Conservation (phyloP, 1,284 basidiomycete species). For the Marasmius fiardii region DNA sequence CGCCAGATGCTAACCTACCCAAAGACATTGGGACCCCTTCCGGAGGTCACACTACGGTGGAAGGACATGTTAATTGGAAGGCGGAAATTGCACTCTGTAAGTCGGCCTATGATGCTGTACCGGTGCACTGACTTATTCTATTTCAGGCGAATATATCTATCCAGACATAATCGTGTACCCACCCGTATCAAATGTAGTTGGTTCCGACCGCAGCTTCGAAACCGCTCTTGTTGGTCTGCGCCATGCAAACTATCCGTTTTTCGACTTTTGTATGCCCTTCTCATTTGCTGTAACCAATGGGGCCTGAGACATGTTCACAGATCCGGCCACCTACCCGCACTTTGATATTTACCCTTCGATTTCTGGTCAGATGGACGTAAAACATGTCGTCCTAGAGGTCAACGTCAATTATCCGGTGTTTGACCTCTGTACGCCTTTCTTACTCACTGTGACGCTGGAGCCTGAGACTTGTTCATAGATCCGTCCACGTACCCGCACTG, state of each 20-base stretch:
- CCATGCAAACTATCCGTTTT: constrained; percentile 4
- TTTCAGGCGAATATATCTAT: neutral
- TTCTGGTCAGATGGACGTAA: neutral
- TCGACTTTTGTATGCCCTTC: constrained; percentile 14
- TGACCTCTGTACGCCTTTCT: constrained; percentile 13
- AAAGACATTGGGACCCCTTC: neutral
- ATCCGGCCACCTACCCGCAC: constrained; percentile 2
- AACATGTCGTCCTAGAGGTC: constrained; percentile 8
- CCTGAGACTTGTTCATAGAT: neutral
- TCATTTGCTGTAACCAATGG: constrained; percentile 21
- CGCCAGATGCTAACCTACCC: neutral
- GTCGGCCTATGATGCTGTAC: neutral
- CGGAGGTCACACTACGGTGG: too few species aligned
- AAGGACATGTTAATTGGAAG: too few species aligned
- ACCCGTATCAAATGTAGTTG: neutral
- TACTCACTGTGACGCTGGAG: constrained; percentile 20
- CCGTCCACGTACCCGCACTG: constrained; percentile 4
- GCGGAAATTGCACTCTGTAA: neutral
- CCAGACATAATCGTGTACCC: neutral
- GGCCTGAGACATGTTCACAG: neutral
- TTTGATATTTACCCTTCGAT: constrained; percentile 15
- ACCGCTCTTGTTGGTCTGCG: neutral
- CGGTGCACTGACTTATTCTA: neutral
- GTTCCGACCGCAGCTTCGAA: neutral
- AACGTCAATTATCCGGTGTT: constrained; percentile 14